Percentiles rank a stretch among this genome's conserved stretches.
Evolutionary conservation across 2,329 filamentous ascomycete species (phyloP).

Genomic region (Falciphora oryzae): DNA sequence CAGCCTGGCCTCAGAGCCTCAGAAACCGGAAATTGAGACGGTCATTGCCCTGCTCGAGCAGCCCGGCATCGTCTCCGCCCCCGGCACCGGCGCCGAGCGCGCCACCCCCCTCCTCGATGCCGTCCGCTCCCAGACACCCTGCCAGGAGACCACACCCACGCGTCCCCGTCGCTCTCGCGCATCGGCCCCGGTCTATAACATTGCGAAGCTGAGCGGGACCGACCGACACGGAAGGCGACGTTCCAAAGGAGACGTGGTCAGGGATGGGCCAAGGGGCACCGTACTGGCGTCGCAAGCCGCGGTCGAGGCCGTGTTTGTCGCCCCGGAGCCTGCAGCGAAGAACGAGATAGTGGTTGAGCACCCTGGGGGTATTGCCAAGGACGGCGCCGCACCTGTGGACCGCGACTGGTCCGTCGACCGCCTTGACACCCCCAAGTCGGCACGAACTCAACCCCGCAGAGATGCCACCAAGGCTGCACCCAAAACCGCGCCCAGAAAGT

Average conservation of each 20-base stretch:
- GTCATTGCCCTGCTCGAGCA: conserved; percentile 8
- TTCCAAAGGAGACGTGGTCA: conserved; percentile 43
- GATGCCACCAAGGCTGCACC: conserved; percentile 5
- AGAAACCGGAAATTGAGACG: conserved; percentile 16
- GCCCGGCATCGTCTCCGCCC: conserved; percentile 19
- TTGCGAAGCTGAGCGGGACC: conserved; percentile 57
- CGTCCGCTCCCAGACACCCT: conserved; percentile 8
- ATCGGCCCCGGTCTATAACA: conserved; percentile 60
- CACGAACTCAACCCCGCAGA: conserved; percentile 12
- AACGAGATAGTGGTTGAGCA: conserved; percentile 20
- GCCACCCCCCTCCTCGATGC: conserved; percentile 2
- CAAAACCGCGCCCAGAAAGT: conserved; percentile 28
- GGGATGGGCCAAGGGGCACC: conserved; percentile 33
- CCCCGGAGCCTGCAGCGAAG: conserved; percentile 17
- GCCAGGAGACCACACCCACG: conserved; percentile 19
- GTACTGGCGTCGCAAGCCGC: not conserved
- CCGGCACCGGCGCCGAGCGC: not conserved
- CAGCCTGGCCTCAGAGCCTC: conserved; percentile 24
- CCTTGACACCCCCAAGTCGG: conserved; percentile 25
- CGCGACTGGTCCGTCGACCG: conserved; percentile 36
- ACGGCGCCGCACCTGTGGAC: conserved; percentile 42
- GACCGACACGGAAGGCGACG: conserved; percentile 52
- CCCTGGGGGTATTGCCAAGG: conserved; percentile 23
- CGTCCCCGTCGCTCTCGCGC: conserved; percentile 50
- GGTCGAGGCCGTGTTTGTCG: not conserved